A percentile compares a stretch with the other conserved stretches of the same genome.
These are phyloP conservation scores for Russula griseocarnosa DNA, from an alignment of 768 basidiomycete species.

Conservation along the genomic window DNA sequence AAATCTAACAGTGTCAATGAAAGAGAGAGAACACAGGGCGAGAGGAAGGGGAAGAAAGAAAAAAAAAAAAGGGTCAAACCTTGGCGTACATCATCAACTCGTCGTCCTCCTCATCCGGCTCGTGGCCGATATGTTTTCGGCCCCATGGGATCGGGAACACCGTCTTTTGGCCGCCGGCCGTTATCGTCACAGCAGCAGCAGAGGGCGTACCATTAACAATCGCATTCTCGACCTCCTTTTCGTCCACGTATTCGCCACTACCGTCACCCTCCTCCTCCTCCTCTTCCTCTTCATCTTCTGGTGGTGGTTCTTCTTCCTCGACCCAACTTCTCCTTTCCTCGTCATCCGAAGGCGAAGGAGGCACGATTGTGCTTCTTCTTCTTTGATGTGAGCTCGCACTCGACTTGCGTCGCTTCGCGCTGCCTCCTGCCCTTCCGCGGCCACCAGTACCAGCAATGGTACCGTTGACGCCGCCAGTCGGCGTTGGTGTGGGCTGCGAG, in stretches of 20 bases:
- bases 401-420: slow-evolving; percentile 36
- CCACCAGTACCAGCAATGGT: neutral
- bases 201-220: neutral
- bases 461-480: neutral
- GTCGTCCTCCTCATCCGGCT: slow-evolving; percentile 48
- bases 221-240: slow-evolving; percentile 27
- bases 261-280: slow-evolving; percentile 1
- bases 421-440: neutral
- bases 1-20: slow-evolving; percentile 1
- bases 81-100: slow-evolving; percentile 59
- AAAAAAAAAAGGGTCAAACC: slow-evolving; percentile 34
- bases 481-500: neutral
- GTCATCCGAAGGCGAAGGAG: slow-evolving; percentile 14
- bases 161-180: neutral
- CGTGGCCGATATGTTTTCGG: slow-evolving; percentile 22
- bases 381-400: slow-evolving; percentile 17
- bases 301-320: slow-evolving; percentile 35
- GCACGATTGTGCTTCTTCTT: slow-evolving; percentile 19
- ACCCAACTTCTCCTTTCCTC: slow-evolving; percentile 19
- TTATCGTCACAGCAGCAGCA: neutral
- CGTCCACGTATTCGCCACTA: slow-evolving; percentile 23
- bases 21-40: neutral
- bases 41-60: neutral
- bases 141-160: slow-evolving; percentile 11
- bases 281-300: neutral